Evolutionary conservation across 106 monocot genomes (phyloP).

Genomic region (Platanthera guangdongensis): DNA sequence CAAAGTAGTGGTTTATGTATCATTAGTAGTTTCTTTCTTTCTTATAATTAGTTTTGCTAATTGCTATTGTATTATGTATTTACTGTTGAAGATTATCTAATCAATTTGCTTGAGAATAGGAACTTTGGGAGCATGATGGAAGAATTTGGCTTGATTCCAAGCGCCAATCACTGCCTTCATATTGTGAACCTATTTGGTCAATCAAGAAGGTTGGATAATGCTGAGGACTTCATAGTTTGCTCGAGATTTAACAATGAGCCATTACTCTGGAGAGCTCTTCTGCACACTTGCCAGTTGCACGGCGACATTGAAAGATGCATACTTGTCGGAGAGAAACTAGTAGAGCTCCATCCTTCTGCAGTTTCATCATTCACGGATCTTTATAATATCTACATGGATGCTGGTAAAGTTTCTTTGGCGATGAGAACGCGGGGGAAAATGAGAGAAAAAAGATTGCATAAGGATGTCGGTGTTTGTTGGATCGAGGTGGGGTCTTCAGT

Average conservation of each 20-base stretch:
- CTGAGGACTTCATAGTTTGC: conserved; percentile 32
- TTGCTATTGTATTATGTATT: too few species aligned
- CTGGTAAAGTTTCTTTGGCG: conserved; percentile 35
- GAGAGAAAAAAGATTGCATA: conserved; percentile 41
- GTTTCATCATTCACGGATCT: conserved; percentile 26
- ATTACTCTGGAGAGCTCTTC: conserved; percentile 23
- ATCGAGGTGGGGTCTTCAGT: conserved; percentile 32
- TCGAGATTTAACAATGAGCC: conserved; percentile 25
- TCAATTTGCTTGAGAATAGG: conserved; percentile 11
- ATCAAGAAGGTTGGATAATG: conserved; percentile 21
- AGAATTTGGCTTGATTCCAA: conserved; percentile 34
- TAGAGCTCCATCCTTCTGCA: conserved; percentile 30
- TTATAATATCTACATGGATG: conserved; percentile 36
- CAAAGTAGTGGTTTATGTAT: too few species aligned
- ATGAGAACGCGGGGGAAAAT: conserved; percentile 56
- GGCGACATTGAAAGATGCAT: conserved; percentile 25
- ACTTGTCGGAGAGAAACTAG: conserved; percentile 20
- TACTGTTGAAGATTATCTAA: not conserved
- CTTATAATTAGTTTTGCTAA: too few species aligned
- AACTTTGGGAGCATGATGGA: conserved; percentile 32
- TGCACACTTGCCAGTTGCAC: conserved; percentile 30
- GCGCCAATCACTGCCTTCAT: conserved; percentile 24
- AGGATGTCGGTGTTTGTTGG: conserved; percentile 39
- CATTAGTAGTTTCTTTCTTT: too few species aligned
- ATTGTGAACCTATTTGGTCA: conserved; percentile 38